These are phyloP conservation scores for Apiosordaria backusii DNA, from an alignment of 495 filamentous ascomycete genomes.

Conservation along the genomic window DNA sequence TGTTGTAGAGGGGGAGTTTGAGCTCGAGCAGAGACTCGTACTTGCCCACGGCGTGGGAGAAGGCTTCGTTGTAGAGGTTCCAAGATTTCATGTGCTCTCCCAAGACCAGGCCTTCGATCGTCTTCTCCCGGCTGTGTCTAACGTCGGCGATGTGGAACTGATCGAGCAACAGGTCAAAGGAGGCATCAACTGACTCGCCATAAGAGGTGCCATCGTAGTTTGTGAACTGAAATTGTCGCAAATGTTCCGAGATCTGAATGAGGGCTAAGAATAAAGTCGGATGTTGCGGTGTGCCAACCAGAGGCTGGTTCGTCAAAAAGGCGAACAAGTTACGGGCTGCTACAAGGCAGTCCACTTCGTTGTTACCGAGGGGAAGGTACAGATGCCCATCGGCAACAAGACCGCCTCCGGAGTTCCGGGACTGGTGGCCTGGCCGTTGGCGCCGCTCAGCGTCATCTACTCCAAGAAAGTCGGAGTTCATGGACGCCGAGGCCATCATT, in stretches of 20 bases:
- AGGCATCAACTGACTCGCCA: conserved; percentile 69
- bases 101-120: conserved; percentile 81
- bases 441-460: conserved; percentile 43
- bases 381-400: conserved; percentile 56
- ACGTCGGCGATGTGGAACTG: conserved; percentile 77
- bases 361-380: conserved; percentile 54
- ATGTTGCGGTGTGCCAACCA: conserved; percentile 70
- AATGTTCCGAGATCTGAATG: conserved; percentile 61
- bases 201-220: conserved; percentile 78
- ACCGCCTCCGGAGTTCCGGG: conserved; percentile 10
- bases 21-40: conserved; percentile 69
- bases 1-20: conserved; percentile 61
- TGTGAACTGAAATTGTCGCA: conserved; percentile 73
- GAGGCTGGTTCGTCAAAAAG: conserved; percentile 73
- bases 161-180: conserved; percentile 73
- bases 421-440: conserved; percentile 28
- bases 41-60: conserved; percentile 89
- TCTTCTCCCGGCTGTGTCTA: conserved; percentile 79
- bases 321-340: conserved; percentile 88
- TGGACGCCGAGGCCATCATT: conserved; percentile 38
- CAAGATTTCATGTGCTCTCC: conserved; percentile 81
- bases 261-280: conserved; percentile 71
- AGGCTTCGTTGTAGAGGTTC: conserved; percentile 83
- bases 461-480: conserved; percentile 37
- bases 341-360: conserved; percentile 65